A percentile compares a stretch with the other conserved stretches of the same genome.
These are phyloP conservation scores for Hypoxylon fuscum DNA, from an alignment of 495 filamentous ascomycete genomes.

Conservation along the genomic window DNA sequence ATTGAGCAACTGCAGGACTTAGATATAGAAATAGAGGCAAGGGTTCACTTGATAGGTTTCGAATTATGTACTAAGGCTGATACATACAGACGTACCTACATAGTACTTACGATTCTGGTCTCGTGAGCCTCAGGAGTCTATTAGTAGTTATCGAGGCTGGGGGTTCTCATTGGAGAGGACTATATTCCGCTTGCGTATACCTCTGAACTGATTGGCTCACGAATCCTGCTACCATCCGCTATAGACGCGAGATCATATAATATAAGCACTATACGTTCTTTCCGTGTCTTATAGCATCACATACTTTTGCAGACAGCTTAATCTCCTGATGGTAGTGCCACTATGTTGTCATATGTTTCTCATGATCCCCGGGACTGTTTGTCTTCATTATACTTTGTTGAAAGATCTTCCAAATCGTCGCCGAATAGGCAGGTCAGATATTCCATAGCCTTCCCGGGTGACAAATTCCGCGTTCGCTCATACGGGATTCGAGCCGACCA, in stretches of 20 bases:
- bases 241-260: slow-evolving; percentile 2
- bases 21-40: background rate
- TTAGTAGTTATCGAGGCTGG: too few species aligned
- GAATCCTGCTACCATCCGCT: slow-evolving; percentile 5
- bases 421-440: slow-evolving; percentile 38
- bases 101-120: too few species aligned
- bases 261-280: slow-evolving; percentile 1
- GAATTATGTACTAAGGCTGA: too few species aligned
- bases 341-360: slow-evolving; percentile 31
- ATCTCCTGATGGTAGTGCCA: slow-evolving; percentile 9
- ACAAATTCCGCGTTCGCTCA: slow-evolving; percentile 17
- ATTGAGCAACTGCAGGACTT: background rate
- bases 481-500: slow-evolving; percentile 11
- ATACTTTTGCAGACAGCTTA: background rate
- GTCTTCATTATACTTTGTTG: slow-evolving; percentile 14
- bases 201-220: background rate
- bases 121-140: too few species aligned
- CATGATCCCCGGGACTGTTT: background rate
- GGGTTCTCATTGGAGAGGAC: too few species aligned
- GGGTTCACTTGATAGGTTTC: too few species aligned
- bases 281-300: background rate
- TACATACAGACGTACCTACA: too few species aligned
- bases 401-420: slow-evolving; percentile 22
- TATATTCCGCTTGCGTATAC: too few species aligned
- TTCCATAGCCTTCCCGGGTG: background rate